Evolutionary conservation across 2,329 filamentous ascomycete genomes (phyloP).

Genomic region (Claviceps africana): DNA sequence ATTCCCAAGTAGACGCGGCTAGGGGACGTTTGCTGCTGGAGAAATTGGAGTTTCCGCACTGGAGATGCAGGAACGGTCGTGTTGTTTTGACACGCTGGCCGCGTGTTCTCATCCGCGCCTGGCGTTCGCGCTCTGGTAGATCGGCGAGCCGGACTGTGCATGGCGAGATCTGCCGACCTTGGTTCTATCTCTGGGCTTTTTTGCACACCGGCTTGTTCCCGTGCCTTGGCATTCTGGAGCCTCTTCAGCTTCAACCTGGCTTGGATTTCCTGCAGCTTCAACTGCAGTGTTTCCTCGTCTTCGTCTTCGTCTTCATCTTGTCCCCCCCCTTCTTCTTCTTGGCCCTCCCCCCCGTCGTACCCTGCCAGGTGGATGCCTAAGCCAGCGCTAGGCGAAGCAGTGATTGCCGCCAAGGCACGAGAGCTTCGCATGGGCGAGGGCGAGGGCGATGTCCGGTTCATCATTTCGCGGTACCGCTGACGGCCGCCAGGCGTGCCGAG

Average conservation of each 20-base stretch:
- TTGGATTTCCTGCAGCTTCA: constrained; percentile 80
- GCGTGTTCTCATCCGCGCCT: constrained; percentile 10
- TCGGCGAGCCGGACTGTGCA: constrained; percentile 11
- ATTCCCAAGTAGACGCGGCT: constrained; percentile 72
- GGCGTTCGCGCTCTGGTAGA: constrained; percentile 15
- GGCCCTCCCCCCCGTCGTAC: constrained; percentile 21
- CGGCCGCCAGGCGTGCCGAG: constrained; percentile 64
- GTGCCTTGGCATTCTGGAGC: constrained; percentile 45
- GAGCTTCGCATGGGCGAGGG: constrained; percentile 11
- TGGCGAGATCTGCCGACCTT: constrained; percentile 8
- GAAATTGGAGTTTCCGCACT: constrained; percentile 43
- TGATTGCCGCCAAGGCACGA: constrained; percentile 7
- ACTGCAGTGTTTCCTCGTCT: constrained; percentile 77
- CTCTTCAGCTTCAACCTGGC: constrained; percentile 78
- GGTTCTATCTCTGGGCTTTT: constrained; percentile 10
- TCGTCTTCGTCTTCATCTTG: constrained; percentile 28
- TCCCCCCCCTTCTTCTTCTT: constrained; percentile 26
- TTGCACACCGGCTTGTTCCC: constrained; percentile 9
- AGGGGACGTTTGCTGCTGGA: constrained; percentile 53
- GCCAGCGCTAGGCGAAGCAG: constrained; percentile 11
- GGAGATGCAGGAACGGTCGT: constrained; percentile 67
- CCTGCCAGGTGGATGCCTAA: constrained; percentile 19
- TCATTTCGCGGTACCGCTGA: constrained; percentile 55
- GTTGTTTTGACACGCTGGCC: constrained; percentile 14
- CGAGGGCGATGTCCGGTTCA: constrained; percentile 47